Percentiles rank a stretch among this genome's conserved stretches.
phyloP scores from a whole-genome alignment of 768 basidiomycete species.

The Phylloporus arenicola region DNA sequence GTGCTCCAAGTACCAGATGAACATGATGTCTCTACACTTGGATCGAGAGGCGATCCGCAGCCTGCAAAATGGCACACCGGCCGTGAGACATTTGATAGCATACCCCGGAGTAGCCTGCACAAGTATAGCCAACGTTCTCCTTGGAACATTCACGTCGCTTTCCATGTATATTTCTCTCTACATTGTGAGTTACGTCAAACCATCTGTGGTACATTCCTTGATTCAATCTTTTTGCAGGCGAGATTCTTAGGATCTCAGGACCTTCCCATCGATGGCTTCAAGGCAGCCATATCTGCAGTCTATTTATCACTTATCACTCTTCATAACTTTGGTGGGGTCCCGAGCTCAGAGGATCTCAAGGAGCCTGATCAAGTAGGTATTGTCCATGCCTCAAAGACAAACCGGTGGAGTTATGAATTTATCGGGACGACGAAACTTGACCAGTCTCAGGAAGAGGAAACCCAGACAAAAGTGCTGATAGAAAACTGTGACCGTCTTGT shows the following conservation, averaged over 20 bases:
- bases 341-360: conserved; percentile 6
- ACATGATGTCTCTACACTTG: conserved; percentile 55
- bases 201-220: neutral
- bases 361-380: conserved; percentile 22
- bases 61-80: conserved; percentile 10
- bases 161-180: conserved; percentile 57
- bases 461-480: conserved; percentile 44
- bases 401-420: conserved; percentile 49
- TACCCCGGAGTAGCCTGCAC: conserved; percentile 71
- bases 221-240: conserved; percentile 39
- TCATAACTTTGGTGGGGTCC: conserved; percentile 25
- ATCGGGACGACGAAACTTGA: conserved; percentile 47
- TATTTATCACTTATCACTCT: conserved; percentile 63
- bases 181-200: conserved; percentile 42
- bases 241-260: conserved; percentile 63
- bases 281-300: conserved; percentile 62
- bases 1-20: conserved; percentile 70
- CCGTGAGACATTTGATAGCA: conserved; percentile 49
- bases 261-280: conserved; percentile 57
- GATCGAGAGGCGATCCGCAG: conserved; percentile 39
- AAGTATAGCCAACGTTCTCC: conserved; percentile 47
- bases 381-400: conserved; percentile 51
- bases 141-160: conserved; percentile 39
- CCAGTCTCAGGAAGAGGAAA: conserved; percentile 47
- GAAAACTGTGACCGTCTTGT: conserved; percentile 54